Evolutionary conservation across 495 filamentous ascomycete species (phyloP), one percentile per base, ranked within the genome.

Genomic region (Apiosordaria backusii): DNA sequence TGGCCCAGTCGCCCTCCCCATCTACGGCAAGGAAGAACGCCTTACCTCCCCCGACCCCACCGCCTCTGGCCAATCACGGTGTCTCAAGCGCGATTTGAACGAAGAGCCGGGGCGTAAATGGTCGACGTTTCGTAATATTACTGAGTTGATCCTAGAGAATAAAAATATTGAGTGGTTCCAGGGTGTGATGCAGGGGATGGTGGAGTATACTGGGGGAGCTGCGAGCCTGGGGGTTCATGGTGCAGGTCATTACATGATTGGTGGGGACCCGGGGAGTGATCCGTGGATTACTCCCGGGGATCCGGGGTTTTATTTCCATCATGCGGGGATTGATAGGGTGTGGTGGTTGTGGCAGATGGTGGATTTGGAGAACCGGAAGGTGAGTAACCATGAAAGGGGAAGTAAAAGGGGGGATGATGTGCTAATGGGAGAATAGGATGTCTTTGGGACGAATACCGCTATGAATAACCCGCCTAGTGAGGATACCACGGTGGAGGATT

Each of bases 331-430:
- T 60, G 89, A 91, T 72, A 85, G 87, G 18, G 63, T 86, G 2
- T 92, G 83, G 79, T 89, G 86, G 84, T 86, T 87, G 23, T 92
- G 90, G 89, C 88, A 92, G 77, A 84, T 80, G 59, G 68, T 84
- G 60, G 82, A 90, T 67, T 71, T 78, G 22, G 60, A 69, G 61
- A 76, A 77, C 21, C 77, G 87, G 53, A 69, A 72, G 50, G 64
- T 68, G 57, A 72, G 69, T 52, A 69, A 15, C 3, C 57, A 4
- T 21, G n/a, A 15, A 7, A 50, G 40, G 7, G 40, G 40, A n/a
- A n/a, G n/a, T n/a, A n/a, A n/a, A 40, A 5, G 35, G 35, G 35
- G 35, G 35, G 9, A 4, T 6, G 35, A 40, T n/a, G n/a, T n/a
- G n/a, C n/a, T n/a, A n/a, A n/a, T n/a, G n/a, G n/a, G n/a, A n/a